A percentile compares a stretch with the other conserved stretches of the same genome.
phyloP scores from a whole-genome alignment of 1,284 basidiomycete genomes.

The Ceratobasidium sp. region DNA sequence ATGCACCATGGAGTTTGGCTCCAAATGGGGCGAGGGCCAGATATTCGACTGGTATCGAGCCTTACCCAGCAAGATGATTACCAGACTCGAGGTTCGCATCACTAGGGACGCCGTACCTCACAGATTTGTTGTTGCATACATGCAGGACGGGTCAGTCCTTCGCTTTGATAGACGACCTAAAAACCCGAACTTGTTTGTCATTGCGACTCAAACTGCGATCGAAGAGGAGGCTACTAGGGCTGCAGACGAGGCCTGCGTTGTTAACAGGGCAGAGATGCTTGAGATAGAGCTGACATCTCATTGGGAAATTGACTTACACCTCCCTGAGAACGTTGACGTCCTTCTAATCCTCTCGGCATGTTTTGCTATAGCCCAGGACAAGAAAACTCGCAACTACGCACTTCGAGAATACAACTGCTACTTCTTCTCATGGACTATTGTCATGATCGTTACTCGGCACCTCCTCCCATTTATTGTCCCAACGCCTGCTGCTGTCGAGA shows the following conservation, averaged over 20 bases:
- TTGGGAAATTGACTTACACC: neutral
- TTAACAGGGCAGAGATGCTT: neutral
- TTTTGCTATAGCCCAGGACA: neutral
- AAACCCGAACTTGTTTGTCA: neutral
- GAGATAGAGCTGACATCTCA: neutral
- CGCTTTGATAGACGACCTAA: slow-evolving; percentile 26
- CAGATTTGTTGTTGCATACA: slow-evolving; percentile 25
- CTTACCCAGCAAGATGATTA: neutral
- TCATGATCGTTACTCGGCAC: slow-evolving; percentile 19
- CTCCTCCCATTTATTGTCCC: neutral
- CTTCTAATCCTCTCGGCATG: slow-evolving; percentile 4
- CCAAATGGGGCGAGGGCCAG: slow-evolving; percentile 21
- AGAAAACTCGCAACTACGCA: neutral
- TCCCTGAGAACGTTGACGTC: neutral
- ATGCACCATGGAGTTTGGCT: slow-evolving; percentile 19
- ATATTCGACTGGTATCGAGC: slow-evolving; percentile 2
- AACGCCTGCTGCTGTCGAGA: slow-evolving; percentile 5
- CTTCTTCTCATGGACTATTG: slow-evolving; percentile 13
- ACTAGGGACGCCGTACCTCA: slow-evolving; percentile 28
- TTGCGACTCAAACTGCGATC: neutral
- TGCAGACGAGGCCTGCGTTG: neutral
- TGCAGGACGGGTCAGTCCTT: slow-evolving; percentile 17
- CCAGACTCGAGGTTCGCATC: slow-evolving; percentile 27
- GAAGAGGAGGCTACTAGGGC: neutral
- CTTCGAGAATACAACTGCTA: slow-evolving; percentile 14